phyloP scores from a whole-genome alignment of 768 basidiomycete species.

The Xanthoconium stramineum region DNA sequence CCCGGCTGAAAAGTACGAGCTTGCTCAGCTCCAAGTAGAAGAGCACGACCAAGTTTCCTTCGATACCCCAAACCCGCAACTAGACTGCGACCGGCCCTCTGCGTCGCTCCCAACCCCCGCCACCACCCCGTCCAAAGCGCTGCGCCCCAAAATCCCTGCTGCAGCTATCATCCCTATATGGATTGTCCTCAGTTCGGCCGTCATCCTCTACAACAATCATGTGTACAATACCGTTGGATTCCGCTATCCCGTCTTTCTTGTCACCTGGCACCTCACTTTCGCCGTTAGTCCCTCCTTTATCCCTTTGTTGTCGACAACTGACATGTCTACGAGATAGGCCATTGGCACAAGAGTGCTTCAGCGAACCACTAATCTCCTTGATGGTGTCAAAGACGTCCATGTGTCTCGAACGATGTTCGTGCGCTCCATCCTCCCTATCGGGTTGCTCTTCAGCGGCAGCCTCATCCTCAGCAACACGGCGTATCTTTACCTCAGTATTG shows the following conservation, averaged over 20 bases:
- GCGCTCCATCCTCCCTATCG: constrained; percentile 89
- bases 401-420: constrained; percentile 78
- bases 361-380: constrained; percentile 76
- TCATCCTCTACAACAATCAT: constrained; percentile 97
- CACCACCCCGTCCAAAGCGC: constrained; percentile 39
- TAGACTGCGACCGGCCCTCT: constrained; percentile 6
- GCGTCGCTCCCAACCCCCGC: constrained; percentile 56
- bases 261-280: constrained; percentile 79
- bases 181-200: constrained; percentile 84
- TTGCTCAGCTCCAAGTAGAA: constrained; percentile 17
- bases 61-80: background rate
- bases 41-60: constrained; percentile 14
- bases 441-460: constrained; percentile 88
- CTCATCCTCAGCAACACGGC: constrained; percentile 91
- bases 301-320: background rate
- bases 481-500: constrained; percentile 86
- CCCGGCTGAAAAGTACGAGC: constrained; percentile 19
- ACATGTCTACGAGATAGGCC: constrained; percentile 38
- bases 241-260: constrained; percentile 88
- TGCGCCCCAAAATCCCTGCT: constrained; percentile 58
- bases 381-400: constrained; percentile 73
- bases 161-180: constrained; percentile 83
- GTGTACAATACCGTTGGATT: constrained; percentile 81
- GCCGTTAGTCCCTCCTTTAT: constrained; percentile 42
- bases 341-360: constrained; percentile 85